phyloP scores from a whole-genome alignment of 495 filamentous ascomycete genomes.

The Neurospora hispaniola region DNA sequence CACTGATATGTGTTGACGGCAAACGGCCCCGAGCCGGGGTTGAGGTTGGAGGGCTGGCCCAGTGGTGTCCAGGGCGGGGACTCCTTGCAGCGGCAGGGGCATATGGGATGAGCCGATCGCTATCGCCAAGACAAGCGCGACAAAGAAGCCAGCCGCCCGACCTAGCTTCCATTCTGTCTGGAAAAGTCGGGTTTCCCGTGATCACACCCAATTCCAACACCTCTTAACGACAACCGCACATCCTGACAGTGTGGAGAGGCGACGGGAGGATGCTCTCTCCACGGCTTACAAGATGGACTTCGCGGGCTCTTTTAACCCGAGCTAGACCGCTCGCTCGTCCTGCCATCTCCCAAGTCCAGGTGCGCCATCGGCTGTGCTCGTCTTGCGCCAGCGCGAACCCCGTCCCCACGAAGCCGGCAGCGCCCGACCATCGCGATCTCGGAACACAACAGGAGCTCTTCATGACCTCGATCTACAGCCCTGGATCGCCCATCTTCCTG shows the following conservation, averaged over 20 bases:
- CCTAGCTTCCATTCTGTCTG: neutral
- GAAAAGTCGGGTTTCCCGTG: slow-evolving; percentile 5
- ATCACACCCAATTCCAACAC: neutral
- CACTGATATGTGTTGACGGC: neutral
- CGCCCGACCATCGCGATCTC: slow-evolving; percentile 58
- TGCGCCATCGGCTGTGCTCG: slow-evolving; percentile 16
- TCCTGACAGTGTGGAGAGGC: neutral
- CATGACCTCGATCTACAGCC: slow-evolving; percentile 66
- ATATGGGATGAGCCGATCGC: neutral
- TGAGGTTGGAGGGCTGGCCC: neutral
- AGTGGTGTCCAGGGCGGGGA: neutral
- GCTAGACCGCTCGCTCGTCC: slow-evolving; percentile 1
- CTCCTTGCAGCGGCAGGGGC: slow-evolving; percentile 9
- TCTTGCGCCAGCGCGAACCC: slow-evolving; percentile 19
- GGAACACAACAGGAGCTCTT: slow-evolving; percentile 67
- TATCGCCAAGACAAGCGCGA: neutral
- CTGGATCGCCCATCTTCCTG: slow-evolving; percentile 80
- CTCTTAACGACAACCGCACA: neutral
- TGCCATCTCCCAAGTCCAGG: neutral
- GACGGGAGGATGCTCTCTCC: slow-evolving; percentile 17
- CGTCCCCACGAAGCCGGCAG: slow-evolving; percentile 19
- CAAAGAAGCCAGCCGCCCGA: neutral
- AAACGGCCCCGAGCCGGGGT: neutral
- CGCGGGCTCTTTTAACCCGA: slow-evolving; percentile 3
- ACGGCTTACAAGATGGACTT: slow-evolving; percentile 11